A percentile compares a stretch with the other conserved stretches of the same genome.
phyloP scores from a whole-genome alignment of 495 filamentous ascomycete species.

The Haplographium delicatum region DNA sequence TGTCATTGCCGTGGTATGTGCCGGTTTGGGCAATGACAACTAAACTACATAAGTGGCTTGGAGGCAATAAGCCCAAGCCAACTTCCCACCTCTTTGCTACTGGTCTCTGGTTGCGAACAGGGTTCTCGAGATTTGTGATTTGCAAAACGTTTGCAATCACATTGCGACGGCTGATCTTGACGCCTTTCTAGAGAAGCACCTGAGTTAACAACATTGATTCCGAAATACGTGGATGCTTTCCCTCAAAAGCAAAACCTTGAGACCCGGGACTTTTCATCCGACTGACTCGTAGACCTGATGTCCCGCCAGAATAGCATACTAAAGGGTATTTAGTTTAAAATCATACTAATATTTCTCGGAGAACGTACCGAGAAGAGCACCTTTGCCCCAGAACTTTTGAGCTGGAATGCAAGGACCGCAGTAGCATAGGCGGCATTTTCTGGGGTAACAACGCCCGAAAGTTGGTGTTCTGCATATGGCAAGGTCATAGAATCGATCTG shows the following conservation, averaged over 20 bases:
- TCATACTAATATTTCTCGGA: no score
- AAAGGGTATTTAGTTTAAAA: not conserved
- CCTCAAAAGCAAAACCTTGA: no score
- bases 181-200: slow-evolving; percentile 70
- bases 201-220: not conserved
- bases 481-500: slow-evolving; percentile 79
- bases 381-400: slow-evolving; percentile 69
- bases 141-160: slow-evolving; percentile 82
- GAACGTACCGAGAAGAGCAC: slow-evolving; percentile 61
- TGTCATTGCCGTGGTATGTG: slow-evolving; percentile 69
- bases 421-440: slow-evolving; percentile 81
- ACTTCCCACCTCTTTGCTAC: slow-evolving; percentile 48
- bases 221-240: not conserved
- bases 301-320: slow-evolving; percentile 79
- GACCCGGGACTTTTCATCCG: no score
- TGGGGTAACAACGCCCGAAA: slow-evolving; percentile 70
- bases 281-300: slow-evolving; percentile 66
- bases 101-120: slow-evolving; percentile 25
- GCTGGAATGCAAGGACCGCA: slow-evolving; percentile 70
- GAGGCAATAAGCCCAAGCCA: slow-evolving; percentile 67
- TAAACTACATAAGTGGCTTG: slow-evolving; percentile 82
- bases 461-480: slow-evolving; percentile 69
- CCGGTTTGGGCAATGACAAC: slow-evolving; percentile 68
- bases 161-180: slow-evolving; percentile 87
- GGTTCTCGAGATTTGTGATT: slow-evolving; percentile 50